These are phyloP conservation scores for Leucocoprinus birnbaumii DNA, from an alignment of 768 basidiomycete species.

Conservation along the genomic window DNA sequence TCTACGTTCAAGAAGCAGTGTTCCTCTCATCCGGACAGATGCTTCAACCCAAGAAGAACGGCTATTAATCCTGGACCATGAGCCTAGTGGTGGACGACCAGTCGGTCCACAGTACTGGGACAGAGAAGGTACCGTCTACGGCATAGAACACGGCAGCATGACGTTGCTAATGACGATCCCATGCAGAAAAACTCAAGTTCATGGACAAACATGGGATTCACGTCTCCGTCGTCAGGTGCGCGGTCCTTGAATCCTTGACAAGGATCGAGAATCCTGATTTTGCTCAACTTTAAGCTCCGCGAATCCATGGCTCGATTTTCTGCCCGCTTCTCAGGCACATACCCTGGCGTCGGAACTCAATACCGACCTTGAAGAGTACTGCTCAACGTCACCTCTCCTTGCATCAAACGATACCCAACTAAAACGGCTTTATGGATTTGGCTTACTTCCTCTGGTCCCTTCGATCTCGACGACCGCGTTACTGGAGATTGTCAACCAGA, in stretches of 20 bases:
- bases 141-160: neutral
- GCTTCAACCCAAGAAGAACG: slow-evolving; percentile 52
- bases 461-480: slow-evolving; percentile 52
- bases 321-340: slow-evolving; percentile 64
- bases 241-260: neutral
- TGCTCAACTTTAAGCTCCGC: slow-evolving; percentile 57
- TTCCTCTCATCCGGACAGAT: slow-evolving; percentile 62
- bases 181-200: slow-evolving; percentile 69
- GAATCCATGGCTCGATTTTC: slow-evolving; percentile 92
- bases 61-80: slow-evolving; percentile 74
- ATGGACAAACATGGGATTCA: slow-evolving; percentile 85
- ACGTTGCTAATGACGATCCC: neutral
- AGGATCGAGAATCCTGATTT: too few species aligned
- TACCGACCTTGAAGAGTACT: slow-evolving; percentile 75
- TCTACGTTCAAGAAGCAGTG: slow-evolving; percentile 58
- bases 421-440: slow-evolving; percentile 79
- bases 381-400: slow-evolving; percentile 56
- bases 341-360: slow-evolving; percentile 71
- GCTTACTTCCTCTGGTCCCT: slow-evolving; percentile 79
- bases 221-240: slow-evolving; percentile 73
- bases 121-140: slow-evolving; percentile 24
- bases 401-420: slow-evolving; percentile 29
- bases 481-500: slow-evolving; percentile 64
- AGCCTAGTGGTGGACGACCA: slow-evolving; percentile 77
- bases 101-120: slow-evolving; percentile 88